Percentiles rank a stretch among this genome's conserved stretches.
phyloP scores from a whole-genome alignment of 1,139 yeast species.

The Sugiyamaella castrensis region DNA sequence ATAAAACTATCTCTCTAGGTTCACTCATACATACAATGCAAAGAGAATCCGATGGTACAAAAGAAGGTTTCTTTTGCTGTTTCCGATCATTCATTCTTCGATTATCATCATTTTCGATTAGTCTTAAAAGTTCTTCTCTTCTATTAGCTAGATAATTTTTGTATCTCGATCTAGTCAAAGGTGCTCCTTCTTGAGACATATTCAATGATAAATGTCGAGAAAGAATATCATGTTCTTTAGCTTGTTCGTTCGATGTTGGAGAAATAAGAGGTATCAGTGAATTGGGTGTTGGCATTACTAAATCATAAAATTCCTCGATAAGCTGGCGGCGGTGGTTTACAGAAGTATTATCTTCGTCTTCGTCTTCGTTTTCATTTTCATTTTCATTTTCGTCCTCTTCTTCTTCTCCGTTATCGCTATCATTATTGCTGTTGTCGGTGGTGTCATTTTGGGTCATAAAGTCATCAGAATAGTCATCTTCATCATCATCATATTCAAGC shows the following conservation, averaged over 20 bases:
- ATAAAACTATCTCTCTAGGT: too few species aligned
- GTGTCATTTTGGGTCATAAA: neutral
- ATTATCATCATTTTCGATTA: constrained; percentile 10
- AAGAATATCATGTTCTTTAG: too few species aligned
- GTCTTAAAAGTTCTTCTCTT: neutral
- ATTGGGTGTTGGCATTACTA: too few species aligned
- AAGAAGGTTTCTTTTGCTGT: constrained; percentile 13
- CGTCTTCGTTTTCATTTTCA: constrained; percentile 27
- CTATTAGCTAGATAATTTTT: constrained; percentile 4
- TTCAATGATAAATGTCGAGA: neutral
- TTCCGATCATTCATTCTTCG: constrained; percentile 5
- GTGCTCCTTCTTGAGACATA: constrained; percentile 10
- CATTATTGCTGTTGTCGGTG: too few species aligned
- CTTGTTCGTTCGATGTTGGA: too few species aligned
- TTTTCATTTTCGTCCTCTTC: constrained; percentile 19
- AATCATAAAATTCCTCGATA: too few species aligned
- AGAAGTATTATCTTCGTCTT: constrained; percentile 13
- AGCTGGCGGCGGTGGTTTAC: neutral
- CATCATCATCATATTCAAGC: neutral
- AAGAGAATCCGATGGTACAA: too few species aligned
- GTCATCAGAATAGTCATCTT: too few species aligned
- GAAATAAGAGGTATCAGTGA: too few species aligned
- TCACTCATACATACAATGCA: too few species aligned
- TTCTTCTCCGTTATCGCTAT: constrained; percentile 21
- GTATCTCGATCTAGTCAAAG: neutral